These are phyloP conservation scores for Colletotrichum tropicale DNA, from an alignment of 2,329 filamentous ascomycete genomes.

Conservation along the genomic window DNA sequence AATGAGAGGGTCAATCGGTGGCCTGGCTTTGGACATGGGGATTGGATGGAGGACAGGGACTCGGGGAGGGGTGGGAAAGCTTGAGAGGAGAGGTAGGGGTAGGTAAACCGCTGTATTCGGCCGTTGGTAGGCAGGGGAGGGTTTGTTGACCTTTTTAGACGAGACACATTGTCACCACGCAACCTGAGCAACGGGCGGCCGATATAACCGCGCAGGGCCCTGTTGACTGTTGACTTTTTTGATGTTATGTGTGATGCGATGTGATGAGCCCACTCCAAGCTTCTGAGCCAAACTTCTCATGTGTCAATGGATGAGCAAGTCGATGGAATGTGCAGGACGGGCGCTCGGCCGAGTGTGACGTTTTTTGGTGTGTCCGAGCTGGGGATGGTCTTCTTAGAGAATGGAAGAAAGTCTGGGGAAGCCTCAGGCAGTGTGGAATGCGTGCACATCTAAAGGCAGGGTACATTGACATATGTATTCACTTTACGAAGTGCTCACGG, in stretches of 20 bases:
- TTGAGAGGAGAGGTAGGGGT: conserved; percentile 12
- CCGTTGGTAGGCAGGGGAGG: neutral
- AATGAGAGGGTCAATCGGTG: conserved; percentile 7
- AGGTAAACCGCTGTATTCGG: neutral
- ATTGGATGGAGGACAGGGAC: neutral
- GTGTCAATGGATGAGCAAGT: neutral
- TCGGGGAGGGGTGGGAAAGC: neutral
- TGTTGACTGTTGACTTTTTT: neutral
- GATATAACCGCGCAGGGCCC: neutral
- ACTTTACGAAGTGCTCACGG: neutral
- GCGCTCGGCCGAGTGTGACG: neutral
- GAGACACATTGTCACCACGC: conserved; percentile 18
- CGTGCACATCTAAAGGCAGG: neutral
- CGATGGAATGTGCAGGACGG: neutral
- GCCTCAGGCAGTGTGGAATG: neutral
- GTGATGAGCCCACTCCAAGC: neutral
- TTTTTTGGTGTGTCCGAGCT: neutral
- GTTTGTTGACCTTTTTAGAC: conserved; percentile 11
- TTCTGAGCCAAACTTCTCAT: neutral
- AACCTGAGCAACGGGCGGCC: neutral
- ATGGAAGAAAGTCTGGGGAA: conserved; percentile 6
- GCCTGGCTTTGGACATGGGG: conserved; percentile 1
- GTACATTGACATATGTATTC: neutral
- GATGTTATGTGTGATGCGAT: neutral
- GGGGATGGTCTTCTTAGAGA: neutral